These are phyloP conservation scores for Penicillium sp. DNA, from an alignment of 2,329 filamentous ascomycete genomes.

Conservation along the genomic window DNA sequence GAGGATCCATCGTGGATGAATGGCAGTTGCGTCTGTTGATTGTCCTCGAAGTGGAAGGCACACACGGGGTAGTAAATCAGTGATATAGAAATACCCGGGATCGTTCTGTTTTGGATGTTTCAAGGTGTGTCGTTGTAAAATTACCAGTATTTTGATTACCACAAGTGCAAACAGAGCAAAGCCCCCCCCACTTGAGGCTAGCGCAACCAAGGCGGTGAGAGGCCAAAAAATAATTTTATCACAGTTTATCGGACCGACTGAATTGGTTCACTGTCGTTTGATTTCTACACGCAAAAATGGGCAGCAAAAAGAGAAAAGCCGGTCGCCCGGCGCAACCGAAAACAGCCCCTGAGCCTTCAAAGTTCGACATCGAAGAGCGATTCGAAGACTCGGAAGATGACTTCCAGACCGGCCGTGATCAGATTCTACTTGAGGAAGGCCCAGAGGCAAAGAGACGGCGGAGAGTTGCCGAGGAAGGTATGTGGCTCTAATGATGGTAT, in stretches of 20 bases:
- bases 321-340: slow-evolving; percentile 45
- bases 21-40: background rate
- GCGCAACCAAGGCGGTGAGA: slow-evolving; percentile 32
- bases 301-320: slow-evolving; percentile 65
- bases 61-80: background rate
- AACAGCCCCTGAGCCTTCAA: slow-evolving; percentile 32
- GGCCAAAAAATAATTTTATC: slow-evolving; percentile 40
- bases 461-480: slow-evolving; percentile 67
- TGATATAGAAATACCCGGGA: background rate
- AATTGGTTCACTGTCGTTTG: slow-evolving; percentile 5
- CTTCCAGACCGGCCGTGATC: slow-evolving; percentile 83
- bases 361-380: slow-evolving; percentile 60
- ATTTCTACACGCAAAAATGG: slow-evolving; percentile 45
- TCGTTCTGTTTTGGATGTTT: background rate
- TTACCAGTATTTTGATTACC: slow-evolving; percentile 13
- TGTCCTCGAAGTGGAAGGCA: slow-evolving; percentile 5
- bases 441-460: slow-evolving; percentile 75
- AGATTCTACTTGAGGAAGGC: slow-evolving; percentile 79
- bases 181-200: slow-evolving; percentile 17
- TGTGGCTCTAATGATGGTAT: slow-evolving; percentile 6
- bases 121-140: background rate
- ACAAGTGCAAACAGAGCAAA: slow-evolving; percentile 28
- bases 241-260: slow-evolving; percentile 11
- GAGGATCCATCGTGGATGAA: slow-evolving; percentile 9
- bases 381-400: slow-evolving; percentile 94